Evolutionary conservation across 345 rosid species (phyloP).

Genomic region (Camelina hispida): DNA sequence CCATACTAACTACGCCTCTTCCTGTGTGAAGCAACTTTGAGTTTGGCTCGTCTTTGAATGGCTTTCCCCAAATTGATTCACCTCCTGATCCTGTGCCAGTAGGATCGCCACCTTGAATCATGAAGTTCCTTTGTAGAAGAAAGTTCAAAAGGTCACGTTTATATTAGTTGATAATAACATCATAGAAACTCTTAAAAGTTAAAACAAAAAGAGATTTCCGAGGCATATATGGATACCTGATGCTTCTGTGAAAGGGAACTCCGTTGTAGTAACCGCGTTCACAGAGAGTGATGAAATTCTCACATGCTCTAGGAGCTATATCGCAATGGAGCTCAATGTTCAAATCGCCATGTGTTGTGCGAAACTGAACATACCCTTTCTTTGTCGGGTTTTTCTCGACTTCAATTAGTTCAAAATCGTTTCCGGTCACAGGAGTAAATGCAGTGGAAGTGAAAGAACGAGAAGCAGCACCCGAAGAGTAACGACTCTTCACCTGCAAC

Average conservation of each 20-base stretch:
- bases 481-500: conserved; percentile 81
- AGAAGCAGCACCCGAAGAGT: conserved; percentile 92
- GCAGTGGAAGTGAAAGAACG: conserved; percentile 93
- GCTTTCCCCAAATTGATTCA: conserved; percentile 95
- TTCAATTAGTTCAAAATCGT: conserved; percentile 81
- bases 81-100: conserved; percentile 93
- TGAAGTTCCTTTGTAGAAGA: conserved; percentile 67
- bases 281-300: conserved; percentile 89
- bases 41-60: conserved; percentile 90
- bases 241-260: conserved; percentile 77
- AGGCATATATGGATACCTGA: conserved; percentile 53
- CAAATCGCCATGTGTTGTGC: conserved; percentile 87
- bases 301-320: conserved; percentile 88
- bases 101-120: conserved; percentile 99
- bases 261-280: conserved; percentile 86
- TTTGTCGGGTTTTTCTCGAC: conserved; percentile 93
- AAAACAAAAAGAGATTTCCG: neutral
- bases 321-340: conserved; percentile 95
- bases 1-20: conserved; percentile 96
- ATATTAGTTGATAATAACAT: neutral
- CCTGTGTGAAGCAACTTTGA: conserved; percentile 93
- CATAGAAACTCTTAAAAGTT: neutral
- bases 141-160: neutral
- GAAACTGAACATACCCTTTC: conserved; percentile 96
- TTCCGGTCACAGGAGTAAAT: conserved; percentile 84